These are phyloP conservation scores for Penicillium lagena DNA, from an alignment of 495 filamentous ascomycete genomes.

Conservation along the genomic window DNA sequence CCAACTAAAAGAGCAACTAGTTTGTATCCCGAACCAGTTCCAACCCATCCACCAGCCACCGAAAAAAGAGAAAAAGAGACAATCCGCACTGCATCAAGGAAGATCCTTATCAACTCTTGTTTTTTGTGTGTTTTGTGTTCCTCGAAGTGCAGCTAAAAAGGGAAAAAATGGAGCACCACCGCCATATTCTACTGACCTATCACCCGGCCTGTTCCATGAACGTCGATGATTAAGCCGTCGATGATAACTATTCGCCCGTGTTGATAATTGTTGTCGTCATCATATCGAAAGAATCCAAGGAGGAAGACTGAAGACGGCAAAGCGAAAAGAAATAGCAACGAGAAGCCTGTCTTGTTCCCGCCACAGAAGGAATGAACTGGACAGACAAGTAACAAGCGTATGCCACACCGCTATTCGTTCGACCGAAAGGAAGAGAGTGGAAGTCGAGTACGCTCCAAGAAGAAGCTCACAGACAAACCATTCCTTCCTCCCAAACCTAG, in stretches of 20 bases:
- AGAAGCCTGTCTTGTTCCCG: not conserved
- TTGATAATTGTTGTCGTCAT: too few species aligned
- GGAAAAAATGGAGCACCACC: too few species aligned
- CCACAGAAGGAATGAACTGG: conserved; percentile 12
- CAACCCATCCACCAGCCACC: conserved; percentile 4
- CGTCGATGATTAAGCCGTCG: not conserved
- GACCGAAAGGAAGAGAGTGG: not conserved
- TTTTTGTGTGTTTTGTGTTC: conserved; percentile 1
- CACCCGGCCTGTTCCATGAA: conserved; percentile 8
- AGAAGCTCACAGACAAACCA: too few species aligned
- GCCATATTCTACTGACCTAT: not conserved
- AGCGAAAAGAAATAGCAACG: not conserved
- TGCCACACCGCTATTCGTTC: too few species aligned
- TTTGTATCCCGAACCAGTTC: not conserved
- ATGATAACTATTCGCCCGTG: not conserved
- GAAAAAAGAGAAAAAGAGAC: not conserved
- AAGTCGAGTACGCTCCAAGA: not conserved
- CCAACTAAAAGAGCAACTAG: conserved; percentile 6
- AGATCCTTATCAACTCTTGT: conserved; percentile 3
- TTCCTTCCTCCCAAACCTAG: too few species aligned
- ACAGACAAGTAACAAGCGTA: conserved; percentile 5
- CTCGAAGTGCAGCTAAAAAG: conserved; percentile 6
- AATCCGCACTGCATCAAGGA: conserved; percentile 1
- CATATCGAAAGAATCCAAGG: too few species aligned
- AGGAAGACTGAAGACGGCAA: not conserved